phyloP scores from a whole-genome alignment of 2,329 filamentous ascomycete species.

The Aspergillus melleus region DNA sequence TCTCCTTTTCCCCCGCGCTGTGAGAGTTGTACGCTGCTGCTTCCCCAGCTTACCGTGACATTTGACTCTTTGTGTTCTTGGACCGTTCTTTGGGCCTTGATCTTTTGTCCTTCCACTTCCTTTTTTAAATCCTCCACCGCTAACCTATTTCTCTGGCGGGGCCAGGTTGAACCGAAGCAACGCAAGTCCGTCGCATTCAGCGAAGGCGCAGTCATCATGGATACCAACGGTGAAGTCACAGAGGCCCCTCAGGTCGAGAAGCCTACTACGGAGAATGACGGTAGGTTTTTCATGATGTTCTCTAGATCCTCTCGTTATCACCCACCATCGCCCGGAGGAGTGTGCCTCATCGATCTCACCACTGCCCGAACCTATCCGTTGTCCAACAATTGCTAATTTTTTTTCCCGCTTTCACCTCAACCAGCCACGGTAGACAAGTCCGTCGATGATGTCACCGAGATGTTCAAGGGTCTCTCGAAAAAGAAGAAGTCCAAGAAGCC shows the following conservation, averaged over 20 bases:
- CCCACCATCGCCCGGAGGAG: not conserved
- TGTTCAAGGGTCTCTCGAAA: conserved; percentile 70
- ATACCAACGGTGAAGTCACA: conserved; percentile 83
- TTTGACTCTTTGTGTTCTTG: not conserved
- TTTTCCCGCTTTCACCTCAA: conserved; percentile 9
- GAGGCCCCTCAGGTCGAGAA: conserved; percentile 70
- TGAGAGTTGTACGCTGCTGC: not conserved
- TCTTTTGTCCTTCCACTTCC: conserved; percentile 2
- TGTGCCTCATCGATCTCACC: not conserved
- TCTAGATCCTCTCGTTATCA: conserved; percentile 1
- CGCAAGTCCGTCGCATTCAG: conserved; percentile 95
- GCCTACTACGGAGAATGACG: conserved; percentile 49
- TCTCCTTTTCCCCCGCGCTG: not conserved
- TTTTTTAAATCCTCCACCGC: conserved; percentile 17
- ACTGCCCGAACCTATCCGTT: not conserved
- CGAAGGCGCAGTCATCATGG: conserved; percentile 82
- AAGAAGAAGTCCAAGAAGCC: conserved; percentile 68
- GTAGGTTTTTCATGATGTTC: conserved; percentile 22
- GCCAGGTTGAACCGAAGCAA: conserved; percentile 57
- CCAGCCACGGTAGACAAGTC: conserved; percentile 52
- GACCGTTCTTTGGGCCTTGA: not conserved
- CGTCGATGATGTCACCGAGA: conserved; percentile 65
- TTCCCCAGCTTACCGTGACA: not conserved
- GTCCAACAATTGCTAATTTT: not conserved
- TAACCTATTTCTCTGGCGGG: conserved; percentile 29